These are phyloP conservation scores for Fusarium albidum DNA, from an alignment of 2,329 filamentous ascomycete genomes.

Conservation along the genomic window DNA sequence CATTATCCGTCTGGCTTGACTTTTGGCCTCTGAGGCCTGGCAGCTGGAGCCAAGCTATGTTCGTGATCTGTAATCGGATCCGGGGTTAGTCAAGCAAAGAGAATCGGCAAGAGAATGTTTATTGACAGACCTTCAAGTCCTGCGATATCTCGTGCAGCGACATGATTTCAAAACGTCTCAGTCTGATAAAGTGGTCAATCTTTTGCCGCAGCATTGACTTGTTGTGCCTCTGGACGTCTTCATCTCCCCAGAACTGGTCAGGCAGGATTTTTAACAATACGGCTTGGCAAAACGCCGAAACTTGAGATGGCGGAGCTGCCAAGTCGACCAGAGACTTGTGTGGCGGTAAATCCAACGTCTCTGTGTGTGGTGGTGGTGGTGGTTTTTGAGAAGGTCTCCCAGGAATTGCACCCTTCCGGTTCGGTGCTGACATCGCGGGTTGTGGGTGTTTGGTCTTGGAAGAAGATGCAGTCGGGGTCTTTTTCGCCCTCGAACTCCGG, in stretches of 20 bases:
- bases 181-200: conserved; percentile 78
- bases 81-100: background rate
- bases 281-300: conserved; percentile 88
- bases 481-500: conserved; percentile 14
- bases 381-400: conserved; percentile 17
- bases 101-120: background rate
- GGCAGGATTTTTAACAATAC: conserved; percentile 78
- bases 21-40: conserved; percentile 59
- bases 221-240: conserved; percentile 65
- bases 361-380: conserved; percentile 1
- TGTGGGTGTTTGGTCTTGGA: conserved; percentile 11
- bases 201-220: conserved; percentile 66
- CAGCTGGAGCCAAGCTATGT: conserved; percentile 77
- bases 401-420: conserved; percentile 20
- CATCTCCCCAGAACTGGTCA: conserved; percentile 74
- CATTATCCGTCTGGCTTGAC: conserved; percentile 73
- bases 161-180: conserved; percentile 83
- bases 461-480: conserved; percentile 1
- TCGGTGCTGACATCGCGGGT: background rate
- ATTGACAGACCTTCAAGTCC: conserved; percentile 70
- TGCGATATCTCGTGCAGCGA: conserved; percentile 81
- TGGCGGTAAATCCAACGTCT: conserved; percentile 14
- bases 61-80: conserved; percentile 63
- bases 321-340: conserved; percentile 65
- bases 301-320: conserved; percentile 71